A percentile compares a stretch with the other conserved stretches of the same genome.
These are phyloP conservation scores for Ananas comosus DNA, from an alignment of 176 grass and related monocot species.

Conservation along the genomic window DNA sequence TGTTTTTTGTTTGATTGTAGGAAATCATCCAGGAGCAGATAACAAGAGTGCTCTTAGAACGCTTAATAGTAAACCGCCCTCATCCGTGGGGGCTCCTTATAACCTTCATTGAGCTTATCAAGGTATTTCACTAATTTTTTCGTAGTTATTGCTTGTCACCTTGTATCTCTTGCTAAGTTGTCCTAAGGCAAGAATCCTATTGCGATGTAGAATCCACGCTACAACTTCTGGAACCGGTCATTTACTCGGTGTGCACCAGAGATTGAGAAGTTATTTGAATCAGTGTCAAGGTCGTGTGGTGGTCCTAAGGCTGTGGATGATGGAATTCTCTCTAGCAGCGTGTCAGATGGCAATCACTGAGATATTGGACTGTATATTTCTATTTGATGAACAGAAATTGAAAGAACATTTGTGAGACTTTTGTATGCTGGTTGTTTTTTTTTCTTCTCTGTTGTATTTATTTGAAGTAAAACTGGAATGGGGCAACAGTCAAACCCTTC, in stretches of 20 bases:
- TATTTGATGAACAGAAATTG: neutral
- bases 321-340: conserved; percentile 28
- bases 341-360: conserved; percentile 55
- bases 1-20: conserved; percentile 23
- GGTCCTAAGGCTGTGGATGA: conserved; percentile 63
- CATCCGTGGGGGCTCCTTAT: conserved; percentile 94
- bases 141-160: conserved; percentile 1
- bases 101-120: conserved; percentile 96
- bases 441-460: too few species aligned
- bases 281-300: conserved; percentile 74
- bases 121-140: conserved; percentile 35
- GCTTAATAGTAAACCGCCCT: conserved; percentile 81
- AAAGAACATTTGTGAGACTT: too few species aligned
- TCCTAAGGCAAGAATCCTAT: neutral
- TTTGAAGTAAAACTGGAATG: too few species aligned
- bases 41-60: conserved; percentile 85
- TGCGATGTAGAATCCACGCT: conserved; percentile 59
- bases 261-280: conserved; percentile 86
- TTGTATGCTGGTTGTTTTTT: too few species aligned
- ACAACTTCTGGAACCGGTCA: conserved; percentile 79
- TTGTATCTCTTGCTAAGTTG: neutral
- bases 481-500: too few species aligned
- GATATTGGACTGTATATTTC: neutral
- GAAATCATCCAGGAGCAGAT: conserved; percentile 96
- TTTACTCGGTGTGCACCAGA: conserved; percentile 70